Base-by-base conservation (phyloP, 129 eudicot species). In the Tagetes erecta region DNA sequence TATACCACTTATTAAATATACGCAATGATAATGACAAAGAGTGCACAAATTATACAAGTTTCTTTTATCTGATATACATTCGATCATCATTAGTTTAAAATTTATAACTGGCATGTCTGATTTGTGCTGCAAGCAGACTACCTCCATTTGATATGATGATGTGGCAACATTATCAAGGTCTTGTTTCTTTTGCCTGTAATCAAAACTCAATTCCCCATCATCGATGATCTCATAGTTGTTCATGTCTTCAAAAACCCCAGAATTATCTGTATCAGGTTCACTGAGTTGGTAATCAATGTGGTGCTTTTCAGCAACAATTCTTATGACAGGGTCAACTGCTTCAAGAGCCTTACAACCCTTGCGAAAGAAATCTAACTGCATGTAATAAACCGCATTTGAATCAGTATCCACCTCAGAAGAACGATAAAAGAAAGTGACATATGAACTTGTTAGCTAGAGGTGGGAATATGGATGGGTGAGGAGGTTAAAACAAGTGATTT, bases 281-380 rank as follows among this genome's bases (percentile, higher is more conserved):
- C 76, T 69, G 65, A 87, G 81, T 70, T 86, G 88, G 78, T 83
- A 94, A 67, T 94, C 99, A 76, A 94, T 94, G 51, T 78, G 96
- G 30, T 91, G 94, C 83, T 88, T 87, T 69, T 91, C 90, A 8
- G 97, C 88, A 73, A 83, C 86, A 76, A 76, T 65, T 79, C 67
- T 86, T 64, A 94, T 81, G 35, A 80, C 76, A 42, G 93, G 97
- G 57, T 94, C 99, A 66, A 87, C 90, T 47, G 86, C 88, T 83
- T 88, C 97, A 52, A 94, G 91, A 71, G 93, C 93, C 76, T 91
- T 85, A 42, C 83, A 81, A 76, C 90, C 99, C 76, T 79, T 94
- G 52, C 90, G 91, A 78, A 94, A 94, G 79, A 94, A 94, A 73
- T 85, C 84, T 68, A 94, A 62, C 99, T 94, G 97, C 67, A n/a